Percentiles rank a stretch among this genome's conserved stretches.
Evolutionary conservation across 1,139 yeast genomes (phyloP).

Genomic region (Nakaseomyces kungkrabaensis): DNA sequence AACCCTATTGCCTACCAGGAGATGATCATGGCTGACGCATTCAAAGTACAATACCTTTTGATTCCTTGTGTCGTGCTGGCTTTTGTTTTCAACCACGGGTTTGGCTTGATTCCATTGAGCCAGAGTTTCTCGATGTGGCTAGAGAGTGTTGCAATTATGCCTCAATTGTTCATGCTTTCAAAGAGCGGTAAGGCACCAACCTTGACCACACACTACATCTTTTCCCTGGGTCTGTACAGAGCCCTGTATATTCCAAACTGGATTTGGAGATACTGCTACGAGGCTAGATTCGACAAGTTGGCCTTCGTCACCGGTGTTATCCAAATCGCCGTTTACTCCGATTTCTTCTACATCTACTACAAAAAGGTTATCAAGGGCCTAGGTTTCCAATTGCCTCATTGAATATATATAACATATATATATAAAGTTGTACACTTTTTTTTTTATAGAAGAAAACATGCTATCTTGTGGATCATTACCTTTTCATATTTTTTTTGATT

Average conservation of each 20-base stretch:
- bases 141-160: constrained; percentile 84
- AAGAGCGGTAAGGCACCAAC: constrained; percentile 84
- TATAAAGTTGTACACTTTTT: neutral
- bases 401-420: constrained; percentile 9
- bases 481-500: neutral
- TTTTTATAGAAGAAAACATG: neutral
- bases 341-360: constrained; percentile 89
- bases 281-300: constrained; percentile 59
- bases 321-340: constrained; percentile 84
- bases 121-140: constrained; percentile 83
- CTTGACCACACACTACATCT: constrained; percentile 83
- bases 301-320: constrained; percentile 70
- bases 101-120: constrained; percentile 47
- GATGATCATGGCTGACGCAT: constrained; percentile 61
- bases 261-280: constrained; percentile 74
- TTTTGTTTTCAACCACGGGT: constrained; percentile 57
- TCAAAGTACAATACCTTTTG: constrained; percentile 62
- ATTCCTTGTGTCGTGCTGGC: constrained; percentile 54
- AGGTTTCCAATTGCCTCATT: constrained; percentile 71
- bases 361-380: constrained; percentile 73
- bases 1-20: constrained; percentile 43
- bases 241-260: constrained; percentile 88
- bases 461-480: neutral
- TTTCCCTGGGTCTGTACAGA: constrained; percentile 84
- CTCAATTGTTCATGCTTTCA: constrained; percentile 84